Percentiles rank a stretch among this genome's conserved stretches.
Evolutionary conservation across 768 basidiomycete species (phyloP).

Genomic region (Suillus brevipes): DNA sequence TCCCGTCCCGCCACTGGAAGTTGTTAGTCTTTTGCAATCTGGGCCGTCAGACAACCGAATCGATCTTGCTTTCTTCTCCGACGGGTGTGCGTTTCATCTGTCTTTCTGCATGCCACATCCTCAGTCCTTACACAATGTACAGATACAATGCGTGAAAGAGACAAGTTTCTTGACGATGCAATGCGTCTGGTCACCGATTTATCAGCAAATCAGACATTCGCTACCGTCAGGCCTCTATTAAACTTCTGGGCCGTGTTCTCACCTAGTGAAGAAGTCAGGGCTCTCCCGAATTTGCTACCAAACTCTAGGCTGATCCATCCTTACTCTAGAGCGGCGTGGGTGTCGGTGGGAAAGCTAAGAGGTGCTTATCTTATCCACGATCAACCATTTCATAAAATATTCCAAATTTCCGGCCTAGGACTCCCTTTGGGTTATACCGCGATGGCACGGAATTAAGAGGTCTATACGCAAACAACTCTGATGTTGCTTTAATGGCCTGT

Average conservation of each 20-base stretch:
- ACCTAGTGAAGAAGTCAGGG: constrained; percentile 65
- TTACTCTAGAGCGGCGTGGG: constrained; percentile 62
- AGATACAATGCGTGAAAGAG: constrained; percentile 59
- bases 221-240: constrained; percentile 70
- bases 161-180: constrained; percentile 68
- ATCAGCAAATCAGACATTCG: constrained; percentile 73
- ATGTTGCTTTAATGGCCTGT: constrained; percentile 70
- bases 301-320: not conserved
- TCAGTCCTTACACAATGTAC: constrained; percentile 3
- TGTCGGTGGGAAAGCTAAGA: constrained; percentile 62
- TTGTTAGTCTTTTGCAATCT: constrained; percentile 58
- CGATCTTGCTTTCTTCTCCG: constrained; percentile 75
- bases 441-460: constrained; percentile 76
- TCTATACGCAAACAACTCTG: constrained; percentile 67
- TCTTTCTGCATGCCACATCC: not conserved
- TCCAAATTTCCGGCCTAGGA: constrained; percentile 41
- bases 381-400: constrained; percentile 6
- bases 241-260: constrained; percentile 84
- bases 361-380: constrained; percentile 41
- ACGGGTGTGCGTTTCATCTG: constrained; percentile 59
- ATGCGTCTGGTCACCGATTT: constrained; percentile 65
- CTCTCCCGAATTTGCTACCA: not conserved
- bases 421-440: constrained; percentile 73
- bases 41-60: constrained; percentile 67
- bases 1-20: constrained; percentile 47